Conservation (phyloP, 148 eudicot genomes). For the Rhododendron griersonianum region DNA sequence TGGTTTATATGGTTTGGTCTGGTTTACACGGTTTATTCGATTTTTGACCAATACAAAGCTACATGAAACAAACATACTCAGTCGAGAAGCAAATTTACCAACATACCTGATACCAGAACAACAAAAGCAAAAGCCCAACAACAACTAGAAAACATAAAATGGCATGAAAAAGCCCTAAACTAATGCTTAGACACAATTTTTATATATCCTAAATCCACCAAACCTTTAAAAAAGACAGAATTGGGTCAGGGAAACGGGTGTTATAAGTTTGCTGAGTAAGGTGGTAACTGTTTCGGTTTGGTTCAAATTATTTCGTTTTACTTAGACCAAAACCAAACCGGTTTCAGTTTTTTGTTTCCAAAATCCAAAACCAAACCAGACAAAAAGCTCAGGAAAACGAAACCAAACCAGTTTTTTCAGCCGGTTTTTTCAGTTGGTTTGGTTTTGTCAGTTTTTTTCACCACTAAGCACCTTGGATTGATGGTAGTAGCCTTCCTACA, state of each 20-base stretch:
- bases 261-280: background rate
- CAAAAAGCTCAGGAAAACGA: background rate
- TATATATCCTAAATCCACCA: background rate
- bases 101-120: background rate
- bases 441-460: background rate
- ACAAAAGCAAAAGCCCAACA: background rate
- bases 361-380: background rate
- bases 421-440: background rate
- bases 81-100: background rate
- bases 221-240: background rate
- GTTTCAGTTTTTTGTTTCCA: background rate
- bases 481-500: background rate
- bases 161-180: background rate
- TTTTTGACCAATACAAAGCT: background rate
- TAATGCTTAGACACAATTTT: background rate
- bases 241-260: background rate
- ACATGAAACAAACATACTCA: background rate
- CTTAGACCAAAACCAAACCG: background rate
- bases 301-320: background rate
- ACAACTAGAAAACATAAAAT: background rate
- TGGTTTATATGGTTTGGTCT: background rate
- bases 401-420: background rate
- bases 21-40: background rate
- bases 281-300: background rate
- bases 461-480: background rate